A percentile compares a stretch with the other conserved stretches of the same genome.
These are phyloP conservation scores for Stenogyne calaminthoides DNA, from an alignment of 305 asterid genomes.

Conservation along the genomic window DNA sequence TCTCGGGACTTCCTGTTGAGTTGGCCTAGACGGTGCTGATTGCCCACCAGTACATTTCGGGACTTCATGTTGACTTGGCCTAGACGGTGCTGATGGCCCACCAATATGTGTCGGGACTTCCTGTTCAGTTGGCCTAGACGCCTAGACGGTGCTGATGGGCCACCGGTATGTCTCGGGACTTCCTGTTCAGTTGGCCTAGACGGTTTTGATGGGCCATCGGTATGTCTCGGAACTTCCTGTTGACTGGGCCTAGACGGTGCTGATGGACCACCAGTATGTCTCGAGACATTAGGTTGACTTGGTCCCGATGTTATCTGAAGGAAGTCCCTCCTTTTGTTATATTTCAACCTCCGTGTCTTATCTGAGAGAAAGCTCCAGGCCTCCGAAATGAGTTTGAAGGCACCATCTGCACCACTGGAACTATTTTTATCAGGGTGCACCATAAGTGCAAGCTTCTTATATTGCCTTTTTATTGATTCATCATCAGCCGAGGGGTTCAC, in stretches of 20 bases:
- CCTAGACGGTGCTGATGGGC: constrained; percentile 48
- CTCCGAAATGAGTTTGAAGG: constrained; percentile 71
- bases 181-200: constrained; percentile 27
- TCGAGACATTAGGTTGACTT: constrained; percentile 22
- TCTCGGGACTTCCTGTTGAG: not conserved
- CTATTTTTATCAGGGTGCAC: constrained; percentile 82
- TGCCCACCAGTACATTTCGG: not conserved
- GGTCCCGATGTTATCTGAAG: constrained; percentile 40
- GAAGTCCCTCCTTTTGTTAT: constrained; percentile 56
- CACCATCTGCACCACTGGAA: constrained; percentile 70
- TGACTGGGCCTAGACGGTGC: constrained; percentile 34
- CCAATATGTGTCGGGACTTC: not conserved
- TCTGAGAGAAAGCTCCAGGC: constrained; percentile 74
- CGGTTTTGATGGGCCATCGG: constrained; percentile 42
- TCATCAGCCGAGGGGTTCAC: constrained; percentile 62
- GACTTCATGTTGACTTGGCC: not conserved
- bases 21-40: constrained; percentile 27
- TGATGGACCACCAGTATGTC: constrained; percentile 38
- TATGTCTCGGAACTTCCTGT: not conserved
- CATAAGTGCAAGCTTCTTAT: constrained; percentile 67
- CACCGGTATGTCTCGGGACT: constrained; percentile 3
- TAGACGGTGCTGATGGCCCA: constrained; percentile 48
- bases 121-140: constrained; percentile 30
- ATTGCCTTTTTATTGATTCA: constrained; percentile 59
- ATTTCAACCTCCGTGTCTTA: constrained; percentile 54